Evolutionary conservation across 2,329 filamentous ascomycete species (phyloP).

Genomic region (Alternaria conjuncta): DNA sequence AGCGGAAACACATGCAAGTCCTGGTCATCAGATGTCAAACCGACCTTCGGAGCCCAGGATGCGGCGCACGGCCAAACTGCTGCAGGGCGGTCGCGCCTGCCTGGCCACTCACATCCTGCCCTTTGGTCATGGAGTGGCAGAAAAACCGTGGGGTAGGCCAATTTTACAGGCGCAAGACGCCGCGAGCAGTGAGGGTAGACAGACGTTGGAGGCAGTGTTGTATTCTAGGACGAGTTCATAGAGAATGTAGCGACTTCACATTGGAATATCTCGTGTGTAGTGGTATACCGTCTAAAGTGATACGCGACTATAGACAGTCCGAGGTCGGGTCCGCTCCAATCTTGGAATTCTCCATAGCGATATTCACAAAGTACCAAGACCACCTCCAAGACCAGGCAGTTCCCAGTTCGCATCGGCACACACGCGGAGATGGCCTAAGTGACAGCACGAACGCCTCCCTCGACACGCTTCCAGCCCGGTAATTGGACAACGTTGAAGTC

Average conservation of each 20-base stretch:
- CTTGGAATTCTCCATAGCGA: not conserved
- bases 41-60: constrained; percentile 40
- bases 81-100: constrained; percentile 31
- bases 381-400: constrained; percentile 23
- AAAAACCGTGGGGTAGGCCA: constrained; percentile 47
- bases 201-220: constrained; percentile 16
- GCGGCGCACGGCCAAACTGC: constrained; percentile 25
- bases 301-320: not conserved
- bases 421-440: constrained; percentile 24
- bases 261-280: too few species aligned
- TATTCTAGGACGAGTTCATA: not conserved
- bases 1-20: constrained; percentile 38
- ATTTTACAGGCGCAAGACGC: constrained; percentile 39
- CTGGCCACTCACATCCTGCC: constrained; percentile 22
- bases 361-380: constrained; percentile 27
- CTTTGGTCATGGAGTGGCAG: constrained; percentile 40
- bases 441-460: constrained; percentile 30
- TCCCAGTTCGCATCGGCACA: constrained; percentile 23
- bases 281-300: not conserved
- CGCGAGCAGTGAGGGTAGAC: constrained; percentile 25
- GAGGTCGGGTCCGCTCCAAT: constrained; percentile 4
- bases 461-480: constrained; percentile 34
- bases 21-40: constrained; percentile 33
- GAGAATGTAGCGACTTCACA: not conserved
- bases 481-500: constrained; percentile 41